Base-by-base conservation (phyloP, 2,329 filamentous ascomycete genomes). In the Fusarium staphyleae region DNA sequence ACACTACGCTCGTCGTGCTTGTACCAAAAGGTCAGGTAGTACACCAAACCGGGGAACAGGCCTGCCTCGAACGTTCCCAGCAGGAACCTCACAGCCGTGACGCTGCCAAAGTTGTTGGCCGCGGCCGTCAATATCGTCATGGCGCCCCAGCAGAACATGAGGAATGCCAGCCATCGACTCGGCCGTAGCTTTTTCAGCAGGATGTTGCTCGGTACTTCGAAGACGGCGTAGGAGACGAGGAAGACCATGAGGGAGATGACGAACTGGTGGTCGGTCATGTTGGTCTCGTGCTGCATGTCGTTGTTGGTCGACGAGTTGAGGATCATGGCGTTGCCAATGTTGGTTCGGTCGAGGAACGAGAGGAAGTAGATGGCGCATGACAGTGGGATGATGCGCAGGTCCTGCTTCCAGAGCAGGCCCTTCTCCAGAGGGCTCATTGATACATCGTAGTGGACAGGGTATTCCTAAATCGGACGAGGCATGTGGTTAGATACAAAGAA, bases 1-100 rank as follows among this genome's bases (percentile, higher is more conserved):
- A 90, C 73, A 16, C 87, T 88, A 3, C 89, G 80, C 72, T 92
- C 88, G 14, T 84, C 80, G 61, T 85, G 83, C 36, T 81, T 85
- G 70, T 92, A 92, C 80, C 89, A 91, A 56, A 90, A 84, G 0
- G 88, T 91, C 40, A 92, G 75, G 62, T 90, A 90, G 70, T 85
- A 76, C 0, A 85, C 82, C 60, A 90, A 73, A 0, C 72, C 71
- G 0, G 72, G 72, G 55, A 90, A 90, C 1, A 91, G 73, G 0
- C 88, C 88, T 4, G 87, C 88, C 72, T 92, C 89, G 34, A 88
- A 83, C 5, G 83, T 76, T 4, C 89, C 89, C 0, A 92, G 78
- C 8, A 91, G 69, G 19, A 91, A 79, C 5, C 89, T 83, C 56
- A 87, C 85, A 6, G 78, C 87, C 2, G 88, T 80, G n/a, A 92